These are phyloP conservation scores for Sugiyamaella pinicola DNA, from an alignment of 1,139 yeast genomes.

Conservation along the genomic window DNA sequence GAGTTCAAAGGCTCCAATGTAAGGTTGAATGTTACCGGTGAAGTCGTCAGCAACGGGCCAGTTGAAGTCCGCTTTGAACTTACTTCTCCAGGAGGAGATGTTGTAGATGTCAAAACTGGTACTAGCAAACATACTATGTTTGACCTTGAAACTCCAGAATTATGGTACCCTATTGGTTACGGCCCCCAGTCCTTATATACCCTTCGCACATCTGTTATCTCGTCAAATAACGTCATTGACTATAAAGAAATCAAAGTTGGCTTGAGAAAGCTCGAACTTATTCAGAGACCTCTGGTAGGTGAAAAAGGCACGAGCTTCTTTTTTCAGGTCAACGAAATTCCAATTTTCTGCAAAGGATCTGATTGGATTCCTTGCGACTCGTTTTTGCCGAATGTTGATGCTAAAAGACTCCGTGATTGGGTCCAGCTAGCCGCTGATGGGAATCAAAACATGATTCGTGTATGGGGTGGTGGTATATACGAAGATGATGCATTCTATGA, in stretches of 20 bases:
- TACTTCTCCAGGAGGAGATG: slow-evolving; percentile 4
- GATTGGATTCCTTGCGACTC: slow-evolving; percentile 56
- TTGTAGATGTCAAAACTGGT: not conserved
- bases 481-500: slow-evolving; percentile 49
- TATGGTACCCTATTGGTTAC: slow-evolving; percentile 50
- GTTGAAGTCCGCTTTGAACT: slow-evolving; percentile 1
- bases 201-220: not conserved
- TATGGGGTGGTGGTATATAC: slow-evolving; percentile 56
- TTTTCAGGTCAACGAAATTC: slow-evolving; percentile 47
- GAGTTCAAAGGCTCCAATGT: slow-evolving; percentile 1
- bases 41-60: not conserved
- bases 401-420: slow-evolving; percentile 45
- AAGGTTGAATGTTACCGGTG: not conserved
- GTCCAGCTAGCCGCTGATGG: slow-evolving; percentile 44
- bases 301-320: slow-evolving; percentile 48
- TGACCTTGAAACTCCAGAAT: slow-evolving; percentile 34
- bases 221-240: slow-evolving; percentile 9
- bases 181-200: slow-evolving; percentile 46
- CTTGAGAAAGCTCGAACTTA: slow-evolving; percentile 45
- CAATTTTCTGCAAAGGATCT: slow-evolving; percentile 47
- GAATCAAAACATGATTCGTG: slow-evolving; percentile 50
- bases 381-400: slow-evolving; percentile 41
- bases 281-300: slow-evolving; percentile 43
- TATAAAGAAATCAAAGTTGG: slow-evolving; percentile 36
- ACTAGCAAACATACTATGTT: slow-evolving; percentile 15